Percentiles rank a stretch among this genome's conserved stretches.
These are phyloP conservation scores for Cucumis hystrix DNA, from an alignment of 306 rosid species.

Conservation along the genomic window DNA sequence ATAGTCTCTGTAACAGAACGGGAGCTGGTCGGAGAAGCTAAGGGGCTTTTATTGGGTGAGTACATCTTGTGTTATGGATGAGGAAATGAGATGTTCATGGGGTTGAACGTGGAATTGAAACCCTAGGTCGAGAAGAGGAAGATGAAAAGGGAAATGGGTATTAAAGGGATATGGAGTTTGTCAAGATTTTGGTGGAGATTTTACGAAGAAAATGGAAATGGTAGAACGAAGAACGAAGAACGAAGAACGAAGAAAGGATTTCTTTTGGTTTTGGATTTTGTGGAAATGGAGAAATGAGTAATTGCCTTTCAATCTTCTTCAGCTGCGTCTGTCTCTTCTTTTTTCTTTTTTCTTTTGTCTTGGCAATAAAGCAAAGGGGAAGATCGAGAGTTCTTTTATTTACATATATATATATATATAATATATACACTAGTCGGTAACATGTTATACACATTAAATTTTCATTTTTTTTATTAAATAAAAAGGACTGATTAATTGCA, in stretches of 20 bases:
- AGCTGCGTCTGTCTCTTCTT: no score
- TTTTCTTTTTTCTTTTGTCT: no score
- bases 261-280: neutral
- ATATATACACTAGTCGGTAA: no score
- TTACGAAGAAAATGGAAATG: neutral
- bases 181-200: neutral
- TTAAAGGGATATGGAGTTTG: neutral
- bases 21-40: slow-evolving; percentile 62
- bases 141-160: neutral
- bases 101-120: neutral
- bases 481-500: no score
- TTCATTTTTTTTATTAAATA: no score
- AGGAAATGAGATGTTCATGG: slow-evolving; percentile 4
- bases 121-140: neutral
- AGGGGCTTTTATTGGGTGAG: slow-evolving; percentile 15
- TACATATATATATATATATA: no score
- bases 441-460: no score
- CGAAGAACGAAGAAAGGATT: no score
- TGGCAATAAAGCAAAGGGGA: no score
- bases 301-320: no score
- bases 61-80: neutral
- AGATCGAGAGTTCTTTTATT: no score
- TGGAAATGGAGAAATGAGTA: neutral
- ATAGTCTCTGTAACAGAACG: slow-evolving; percentile 87
- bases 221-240: neutral